phyloP scores from a whole-genome alignment of 352 stramenopile genomes.

The Peronosclerospora sorghi region DNA sequence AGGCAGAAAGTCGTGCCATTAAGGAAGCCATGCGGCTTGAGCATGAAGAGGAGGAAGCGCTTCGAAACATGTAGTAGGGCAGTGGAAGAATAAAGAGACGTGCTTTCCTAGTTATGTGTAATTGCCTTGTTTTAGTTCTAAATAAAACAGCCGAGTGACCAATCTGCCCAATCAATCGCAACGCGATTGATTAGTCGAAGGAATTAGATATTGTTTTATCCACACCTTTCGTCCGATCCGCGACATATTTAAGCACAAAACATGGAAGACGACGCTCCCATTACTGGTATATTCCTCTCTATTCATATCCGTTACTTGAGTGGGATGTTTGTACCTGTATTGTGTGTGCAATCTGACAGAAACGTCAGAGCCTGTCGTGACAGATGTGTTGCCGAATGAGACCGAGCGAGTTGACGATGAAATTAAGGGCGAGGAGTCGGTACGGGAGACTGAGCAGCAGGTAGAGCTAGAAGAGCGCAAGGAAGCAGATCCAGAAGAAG shows the following conservation, averaged over 20 bases:
- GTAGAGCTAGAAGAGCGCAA: slow-evolving; percentile 20
- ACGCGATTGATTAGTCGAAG: too few relatives aligned
- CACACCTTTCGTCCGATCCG: slow-evolving; percentile 1
- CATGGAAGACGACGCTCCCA: slow-evolving; percentile 50
- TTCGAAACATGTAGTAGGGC: slow-evolving; percentile 47
- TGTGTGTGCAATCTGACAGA: slow-evolving; percentile 1
- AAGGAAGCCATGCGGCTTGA: slow-evolving; percentile 82
- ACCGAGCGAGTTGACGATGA: slow-evolving; percentile 4
- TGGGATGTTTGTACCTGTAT: background rate
- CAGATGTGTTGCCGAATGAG: slow-evolving; percentile 10
- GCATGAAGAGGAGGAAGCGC: slow-evolving; percentile 66
- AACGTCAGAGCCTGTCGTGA: slow-evolving; percentile 10
- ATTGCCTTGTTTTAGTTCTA: too few relatives aligned
- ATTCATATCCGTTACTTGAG: background rate
- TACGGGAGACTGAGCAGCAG: slow-evolving; percentile 4
- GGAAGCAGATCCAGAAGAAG: slow-evolving; percentile 22
- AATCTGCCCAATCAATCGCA: too few relatives aligned
- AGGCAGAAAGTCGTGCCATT: slow-evolving; percentile 62
- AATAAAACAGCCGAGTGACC: too few relatives aligned
- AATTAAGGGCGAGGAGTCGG: background rate
- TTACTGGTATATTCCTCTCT: slow-evolving; percentile 17
- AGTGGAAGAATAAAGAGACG: background rate
- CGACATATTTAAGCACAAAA: background rate
- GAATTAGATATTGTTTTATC: too few relatives aligned
- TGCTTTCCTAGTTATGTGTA: too few relatives aligned